A percentile compares a stretch with the other conserved stretches of the same genome.
Evolutionary conservation across 495 filamentous ascomycete genomes (phyloP).

Genomic region (Lepraria neglecta): DNA sequence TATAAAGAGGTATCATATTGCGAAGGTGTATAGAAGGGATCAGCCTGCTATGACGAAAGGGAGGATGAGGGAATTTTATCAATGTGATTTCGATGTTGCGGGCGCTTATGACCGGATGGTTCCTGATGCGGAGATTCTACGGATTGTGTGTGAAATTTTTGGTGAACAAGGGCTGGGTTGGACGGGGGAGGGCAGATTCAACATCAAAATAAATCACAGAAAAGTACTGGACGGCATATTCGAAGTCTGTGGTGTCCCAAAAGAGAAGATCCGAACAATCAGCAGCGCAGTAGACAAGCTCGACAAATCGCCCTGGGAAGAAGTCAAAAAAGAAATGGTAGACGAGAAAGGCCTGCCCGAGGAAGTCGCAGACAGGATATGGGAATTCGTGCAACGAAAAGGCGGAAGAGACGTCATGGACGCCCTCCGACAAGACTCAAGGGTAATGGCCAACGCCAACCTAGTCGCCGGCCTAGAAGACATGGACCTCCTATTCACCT

Average conservation of each 20-base stretch:
- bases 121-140: slow-evolving; percentile 86
- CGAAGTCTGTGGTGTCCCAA: slow-evolving; percentile 79
- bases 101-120: slow-evolving; percentile 89
- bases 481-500: slow-evolving; percentile 73
- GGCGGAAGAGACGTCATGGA: slow-evolving; percentile 64
- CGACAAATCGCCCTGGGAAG: slow-evolving; percentile 85
- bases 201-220: slow-evolving; percentile 92
- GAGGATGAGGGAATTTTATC: slow-evolving; percentile 93
- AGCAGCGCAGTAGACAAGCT: slow-evolving; percentile 92
- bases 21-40: slow-evolving; percentile 79
- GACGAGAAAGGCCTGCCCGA: slow-evolving; percentile 78
- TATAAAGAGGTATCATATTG: slow-evolving; percentile 85
- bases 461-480: slow-evolving; percentile 75
- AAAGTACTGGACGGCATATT: slow-evolving; percentile 94
- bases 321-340: slow-evolving; percentile 87
- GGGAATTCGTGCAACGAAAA: slow-evolving; percentile 67
- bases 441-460: slow-evolving; percentile 57
- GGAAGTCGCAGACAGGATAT: slow-evolving; percentile 76
- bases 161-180: slow-evolving; percentile 60
- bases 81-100: slow-evolving; percentile 97
- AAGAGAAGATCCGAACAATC: slow-evolving; percentile 77
- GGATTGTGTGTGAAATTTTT: slow-evolving; percentile 81
- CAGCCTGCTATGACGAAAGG: slow-evolving; percentile 82
- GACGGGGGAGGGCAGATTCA: slow-evolving; percentile 53
- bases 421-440: slow-evolving; percentile 54